A percentile compares a stretch with the other conserved stretches of the same genome.
Conservation (phyloP, 208 protist genomes). For the Wallacemonas rigidus region DNA sequence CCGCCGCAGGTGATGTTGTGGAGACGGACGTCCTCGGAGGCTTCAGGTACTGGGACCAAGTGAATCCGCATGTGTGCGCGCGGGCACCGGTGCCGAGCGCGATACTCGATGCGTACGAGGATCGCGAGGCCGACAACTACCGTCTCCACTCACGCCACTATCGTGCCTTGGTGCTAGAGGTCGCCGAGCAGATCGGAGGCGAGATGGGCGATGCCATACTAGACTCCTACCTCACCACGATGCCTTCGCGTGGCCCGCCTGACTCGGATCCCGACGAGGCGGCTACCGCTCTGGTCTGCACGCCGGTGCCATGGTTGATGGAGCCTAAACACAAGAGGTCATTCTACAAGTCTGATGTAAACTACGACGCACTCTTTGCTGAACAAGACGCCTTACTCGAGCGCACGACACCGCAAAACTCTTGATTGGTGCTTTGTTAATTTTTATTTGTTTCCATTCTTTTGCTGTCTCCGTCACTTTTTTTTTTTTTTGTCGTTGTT, state of each 20-base stretch:
- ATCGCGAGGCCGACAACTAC: conserved; percentile 34
- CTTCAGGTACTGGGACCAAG: conserved; percentile 31
- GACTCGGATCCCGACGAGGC: conserved; percentile 15
- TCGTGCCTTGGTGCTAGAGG: conserved; percentile 28
- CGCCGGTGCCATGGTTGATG: conserved; percentile 19
- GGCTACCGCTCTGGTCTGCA: conserved; percentile 17
- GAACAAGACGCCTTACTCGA: conserved; percentile 27
- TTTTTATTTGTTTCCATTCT: neutral
- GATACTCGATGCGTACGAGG: conserved; percentile 44
- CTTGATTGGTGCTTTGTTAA: conserved; percentile 7
- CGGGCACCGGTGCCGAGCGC: conserved; percentile 34
- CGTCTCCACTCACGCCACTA: conserved; percentile 49
- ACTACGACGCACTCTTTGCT: conserved; percentile 28
- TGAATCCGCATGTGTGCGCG: conserved; percentile 14
- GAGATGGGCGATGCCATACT: conserved; percentile 25
- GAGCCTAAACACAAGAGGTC: conserved; percentile 20
- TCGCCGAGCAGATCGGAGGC: conserved; percentile 22
- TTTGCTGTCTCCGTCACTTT: neutral
- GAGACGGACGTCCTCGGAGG: conserved; percentile 38
- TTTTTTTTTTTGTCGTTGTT: conserved; percentile 3
- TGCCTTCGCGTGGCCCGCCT: conserved; percentile 15
- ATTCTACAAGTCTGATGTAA: conserved; percentile 34
- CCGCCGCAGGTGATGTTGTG: conserved; percentile 48
- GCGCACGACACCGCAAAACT: neutral
- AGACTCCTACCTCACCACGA: conserved; percentile 19